Base-by-base conservation (phyloP, 495 filamentous ascomycete species). In the Penicillium pulvis region DNA sequence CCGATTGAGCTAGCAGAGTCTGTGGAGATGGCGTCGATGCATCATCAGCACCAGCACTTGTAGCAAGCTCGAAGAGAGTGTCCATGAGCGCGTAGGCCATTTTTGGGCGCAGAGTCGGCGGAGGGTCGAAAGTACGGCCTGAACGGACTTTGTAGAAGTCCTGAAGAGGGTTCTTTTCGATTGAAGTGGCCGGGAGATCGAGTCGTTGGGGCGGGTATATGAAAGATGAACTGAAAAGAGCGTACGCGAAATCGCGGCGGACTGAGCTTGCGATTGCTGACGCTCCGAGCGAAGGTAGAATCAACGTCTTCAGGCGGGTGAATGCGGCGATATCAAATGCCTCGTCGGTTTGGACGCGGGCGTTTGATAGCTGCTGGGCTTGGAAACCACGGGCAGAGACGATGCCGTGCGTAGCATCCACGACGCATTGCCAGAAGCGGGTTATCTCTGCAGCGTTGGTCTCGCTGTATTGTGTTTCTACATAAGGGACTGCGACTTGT, bases 31-130 rank as follows among this genome's bases (percentile, higher is more conserved):
- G 19, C 63, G 19, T 51, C 2, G 58, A 39, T 1, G 48, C 23
- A 35, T 46, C 28, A 26, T 56, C 42, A 6, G 53, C 55, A 7
- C 62, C 50, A 4, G 61, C 24, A 3, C 51, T 57, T 49, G 43
- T 55, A 45, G 67, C 57, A 39, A 98, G 84, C 41, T 85, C 79
- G 65, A 95, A 87, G 16, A 97, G 81, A 60, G 93, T 88, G 56
- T 93, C 88, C 20, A 96, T 77, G 57, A 91, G 91, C 4, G 87
- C 77, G 56, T 96, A 93, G 54, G 83, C 83, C 82, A 97, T 93
- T 46, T 80, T 83, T 9, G 80, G 78, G 19, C 93, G 83, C 26
- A 81, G 78, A 0, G 83, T 85, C 3, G 89, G 85, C 0, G 78
- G 64, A 1, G 87, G 82, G 51, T 91, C 83, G 42, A 88, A 81